Base-by-base conservation (phyloP, 2,329 filamentous ascomycete species). In the Aspergillus amoenus region DNA sequence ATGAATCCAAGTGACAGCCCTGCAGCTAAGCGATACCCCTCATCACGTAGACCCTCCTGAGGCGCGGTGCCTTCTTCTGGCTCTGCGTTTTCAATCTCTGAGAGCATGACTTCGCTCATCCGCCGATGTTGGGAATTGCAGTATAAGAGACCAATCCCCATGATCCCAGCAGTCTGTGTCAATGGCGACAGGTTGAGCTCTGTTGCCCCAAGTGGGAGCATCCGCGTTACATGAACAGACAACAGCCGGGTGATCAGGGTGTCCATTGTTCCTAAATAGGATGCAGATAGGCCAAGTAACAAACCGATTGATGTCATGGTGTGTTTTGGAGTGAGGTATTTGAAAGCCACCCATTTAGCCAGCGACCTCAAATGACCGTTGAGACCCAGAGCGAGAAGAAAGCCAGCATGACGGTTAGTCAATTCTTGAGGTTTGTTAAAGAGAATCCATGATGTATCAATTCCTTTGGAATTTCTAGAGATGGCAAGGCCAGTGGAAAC, bases 31-130 rank as follows among this genome's bases (percentile, higher is more conserved):
- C 95, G 87, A 73, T 99, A 99, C n/a, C 93, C 93, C 77, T 99
- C 94, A 69, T 95, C 93, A 22, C 93, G 87, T 48, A 97, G 77
- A 21, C 87, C 87, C 66, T 96, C 91, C 56, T 93, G 89, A 7
- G 82, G 79, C 52, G 79, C 74, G 24, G 81, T 80, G 5, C 81
- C 79, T 58, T 97, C 93, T 52, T 93, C 89, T 39, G 90, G 83
- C 24, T 94, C 91, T 51, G 91, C 83, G 61, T 93, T 89, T 71
- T 97, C 92, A 59, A 99, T 94, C 72, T 99, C 94, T 0, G 93
- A 97, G 50, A 99, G 85, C 91, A 99, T 97, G 17, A 97, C 91
- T 72, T 99, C 94, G 70, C 92, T 97, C 94, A 99, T 99, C 39
- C 95, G 88, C 30, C 95, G 89, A 75, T 99, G 95, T 68, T 97